Evolutionary conservation across 805 yeast genomes (phyloP).

Genomic region (Torulaspora quercuum): DNA sequence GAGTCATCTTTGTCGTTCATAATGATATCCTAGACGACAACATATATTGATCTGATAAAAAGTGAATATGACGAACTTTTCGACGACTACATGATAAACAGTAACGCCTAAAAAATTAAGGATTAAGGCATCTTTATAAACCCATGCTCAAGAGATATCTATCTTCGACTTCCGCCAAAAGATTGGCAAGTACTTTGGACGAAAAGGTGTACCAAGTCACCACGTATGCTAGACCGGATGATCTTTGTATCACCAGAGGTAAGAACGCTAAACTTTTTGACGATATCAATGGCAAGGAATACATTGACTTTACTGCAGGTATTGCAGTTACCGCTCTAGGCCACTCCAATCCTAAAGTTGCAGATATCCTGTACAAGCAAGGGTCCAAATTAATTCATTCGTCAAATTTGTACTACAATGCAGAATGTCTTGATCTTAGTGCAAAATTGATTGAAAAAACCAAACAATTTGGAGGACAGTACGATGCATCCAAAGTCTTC

Average conservation of each 20-base stretch:
- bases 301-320: slow-evolving; percentile 90
- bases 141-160: slow-evolving; percentile 25
- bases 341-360: slow-evolving; percentile 72
- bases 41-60: too few species aligned
- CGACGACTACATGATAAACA: too few species aligned
- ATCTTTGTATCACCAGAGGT: slow-evolving; percentile 72
- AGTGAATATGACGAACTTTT: too few species aligned
- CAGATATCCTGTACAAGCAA: slow-evolving; percentile 70
- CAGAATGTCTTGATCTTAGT: slow-evolving; percentile 78
- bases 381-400: slow-evolving; percentile 70
- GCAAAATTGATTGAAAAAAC: slow-evolving; percentile 69
- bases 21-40: too few species aligned
- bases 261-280: slow-evolving; percentile 80
- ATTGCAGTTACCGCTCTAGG: slow-evolving; percentile 97
- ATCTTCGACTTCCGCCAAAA: slow-evolving; percentile 15
- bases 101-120: too few species aligned
- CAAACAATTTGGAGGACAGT: slow-evolving; percentile 70
- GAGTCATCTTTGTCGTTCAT: too few species aligned
- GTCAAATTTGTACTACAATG: slow-evolving; percentile 80
- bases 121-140: neutral
- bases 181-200: slow-evolving; percentile 14
- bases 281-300: slow-evolving; percentile 63
- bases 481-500: slow-evolving; percentile 69
- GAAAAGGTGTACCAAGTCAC: slow-evolving; percentile 49
- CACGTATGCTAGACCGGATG: slow-evolving; percentile 73